phyloP scores from a whole-genome alignment of 2,329 filamentous ascomycete species.

The Stemphylium lycopersici region DNA sequence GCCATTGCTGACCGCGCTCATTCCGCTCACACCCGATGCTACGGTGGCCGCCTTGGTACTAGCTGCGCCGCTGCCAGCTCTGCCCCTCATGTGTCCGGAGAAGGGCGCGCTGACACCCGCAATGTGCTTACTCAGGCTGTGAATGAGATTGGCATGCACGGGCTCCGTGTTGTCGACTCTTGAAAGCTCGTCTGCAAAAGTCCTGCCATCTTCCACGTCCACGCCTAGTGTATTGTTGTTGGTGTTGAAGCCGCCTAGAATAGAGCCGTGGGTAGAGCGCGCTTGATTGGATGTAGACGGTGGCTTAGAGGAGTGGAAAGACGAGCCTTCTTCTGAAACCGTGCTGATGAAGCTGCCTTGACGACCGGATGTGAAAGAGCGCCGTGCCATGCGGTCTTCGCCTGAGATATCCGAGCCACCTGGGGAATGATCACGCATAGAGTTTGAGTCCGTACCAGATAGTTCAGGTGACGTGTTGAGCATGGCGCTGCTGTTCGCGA shows the following conservation, averaged over 20 bases:
- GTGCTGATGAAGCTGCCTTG: conserved; percentile 37
- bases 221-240: conserved; percentile 24
- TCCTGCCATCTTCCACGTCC: conserved; percentile 37
- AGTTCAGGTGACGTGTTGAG: conserved; percentile 49
- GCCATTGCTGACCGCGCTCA: neutral
- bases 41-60: conserved; percentile 21
- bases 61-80: conserved; percentile 18
- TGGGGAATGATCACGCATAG: conserved; percentile 41
- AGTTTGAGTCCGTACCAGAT: conserved; percentile 40
- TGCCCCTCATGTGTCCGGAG: conserved; percentile 20
- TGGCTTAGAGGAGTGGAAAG: conserved; percentile 17
- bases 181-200: conserved; percentile 45
- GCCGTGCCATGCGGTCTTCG: conserved; percentile 27
- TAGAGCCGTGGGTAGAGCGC: conserved; percentile 31
- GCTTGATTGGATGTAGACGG: conserved; percentile 24
- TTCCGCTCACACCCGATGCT: conserved; percentile 8
- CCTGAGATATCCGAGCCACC: conserved; percentile 33
- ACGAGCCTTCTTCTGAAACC: conserved; percentile 37
- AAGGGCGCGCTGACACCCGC: conserved; percentile 38
- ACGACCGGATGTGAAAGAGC: conserved; percentile 42
- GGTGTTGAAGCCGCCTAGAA: conserved; percentile 26
- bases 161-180: conserved; percentile 47
- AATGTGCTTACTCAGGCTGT: conserved; percentile 42
- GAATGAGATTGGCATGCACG: conserved; percentile 42
- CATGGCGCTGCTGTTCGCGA: conserved; percentile 78